A percentile compares a stretch with the other conserved stretches of the same genome.
These are phyloP conservation scores for Rhodosporidiobolus sp. DNA, from an alignment of 768 basidiomycete genomes.

Conservation along the genomic window DNA sequence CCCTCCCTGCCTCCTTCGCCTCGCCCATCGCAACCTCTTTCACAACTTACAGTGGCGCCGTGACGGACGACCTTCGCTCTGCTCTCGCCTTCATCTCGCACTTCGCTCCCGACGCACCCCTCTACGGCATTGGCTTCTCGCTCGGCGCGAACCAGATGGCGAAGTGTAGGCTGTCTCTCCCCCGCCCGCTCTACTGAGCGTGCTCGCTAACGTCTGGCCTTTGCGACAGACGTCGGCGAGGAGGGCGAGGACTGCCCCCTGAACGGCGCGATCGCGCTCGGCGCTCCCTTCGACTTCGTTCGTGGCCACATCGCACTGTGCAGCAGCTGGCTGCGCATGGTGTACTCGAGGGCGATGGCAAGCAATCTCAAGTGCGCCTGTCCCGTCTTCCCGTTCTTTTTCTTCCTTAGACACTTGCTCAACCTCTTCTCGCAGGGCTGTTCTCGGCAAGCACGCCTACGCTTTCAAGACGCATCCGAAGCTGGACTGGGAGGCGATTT, in stretches of 20 bases:
- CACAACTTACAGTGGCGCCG: slow-evolving; percentile 64
- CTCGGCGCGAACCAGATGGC: slow-evolving; percentile 89
- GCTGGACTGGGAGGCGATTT: slow-evolving; percentile 34
- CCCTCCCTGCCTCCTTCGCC: too few relatives aligned
- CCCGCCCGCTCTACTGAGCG: too few relatives aligned
- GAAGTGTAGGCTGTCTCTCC: slow-evolving; percentile 74
- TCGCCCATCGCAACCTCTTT: too few relatives aligned
- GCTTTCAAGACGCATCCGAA: slow-evolving; percentile 20
- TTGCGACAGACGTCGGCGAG: slow-evolving; percentile 25
- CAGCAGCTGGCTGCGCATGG: slow-evolving; percentile 55
- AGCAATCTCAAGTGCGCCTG: slow-evolving; percentile 60
- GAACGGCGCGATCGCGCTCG: slow-evolving; percentile 65
- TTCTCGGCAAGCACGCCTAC: slow-evolving; percentile 23
- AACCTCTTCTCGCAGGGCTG: slow-evolving; percentile 47
- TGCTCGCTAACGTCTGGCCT: too few relatives aligned
- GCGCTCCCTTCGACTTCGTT: slow-evolving; percentile 60
- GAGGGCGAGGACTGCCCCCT: slow-evolving; percentile 46
- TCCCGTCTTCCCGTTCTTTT: slow-evolving; percentile 56
- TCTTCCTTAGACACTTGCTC: slow-evolving; percentile 52
- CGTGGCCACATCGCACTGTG: slow-evolving; percentile 27
- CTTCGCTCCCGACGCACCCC: slow-evolving; percentile 70
- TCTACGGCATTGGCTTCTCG: slow-evolving; percentile 87
- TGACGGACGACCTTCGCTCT: slow-evolving; percentile 83
- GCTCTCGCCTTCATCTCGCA: slow-evolving; percentile 72
- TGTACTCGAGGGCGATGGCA: slow-evolving; percentile 78